Evolutionary conservation across 176 grass and related monocot genomes (phyloP).

Genomic region (Thinopyrum elongatum): DNA sequence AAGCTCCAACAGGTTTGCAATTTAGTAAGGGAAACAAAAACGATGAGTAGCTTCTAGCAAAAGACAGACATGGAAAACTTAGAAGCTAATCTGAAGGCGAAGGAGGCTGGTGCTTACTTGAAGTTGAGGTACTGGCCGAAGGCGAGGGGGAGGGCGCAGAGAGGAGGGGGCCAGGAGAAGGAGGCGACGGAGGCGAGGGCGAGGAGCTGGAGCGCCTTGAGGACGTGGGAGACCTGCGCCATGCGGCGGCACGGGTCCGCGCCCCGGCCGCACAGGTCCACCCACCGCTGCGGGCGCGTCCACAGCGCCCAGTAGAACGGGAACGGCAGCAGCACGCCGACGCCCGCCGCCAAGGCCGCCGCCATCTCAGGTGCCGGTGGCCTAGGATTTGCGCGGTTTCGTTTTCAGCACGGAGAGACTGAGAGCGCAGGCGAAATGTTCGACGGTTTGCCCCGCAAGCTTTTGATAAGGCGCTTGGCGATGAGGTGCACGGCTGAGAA

Average conservation of each 20-base stretch:
- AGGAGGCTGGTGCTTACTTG: constrained; percentile 53
- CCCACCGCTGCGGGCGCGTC: constrained; percentile 75
- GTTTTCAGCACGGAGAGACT: neutral
- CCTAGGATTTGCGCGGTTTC: neutral
- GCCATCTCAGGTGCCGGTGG: neutral
- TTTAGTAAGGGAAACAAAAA: neutral
- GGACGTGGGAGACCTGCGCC: constrained; percentile 79
- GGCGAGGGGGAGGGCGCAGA: constrained; percentile 50
- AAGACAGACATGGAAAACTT: neutral
- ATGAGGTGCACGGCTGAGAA: neutral
- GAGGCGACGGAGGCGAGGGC: constrained; percentile 71
- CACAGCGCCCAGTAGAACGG: constrained; percentile 86
- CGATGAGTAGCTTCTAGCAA: neutral
- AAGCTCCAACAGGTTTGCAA: neutral
- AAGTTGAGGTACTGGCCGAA: constrained; percentile 87
- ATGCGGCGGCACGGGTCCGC: constrained; percentile 76
- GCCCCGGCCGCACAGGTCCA: constrained; percentile 67
- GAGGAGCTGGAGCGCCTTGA: constrained; percentile 80
- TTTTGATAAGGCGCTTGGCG: neutral
- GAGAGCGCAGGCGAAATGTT: constrained; percentile 12
- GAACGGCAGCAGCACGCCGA: constrained; percentile 68
- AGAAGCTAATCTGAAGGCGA: neutral
- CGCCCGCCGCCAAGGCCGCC: constrained; percentile 15
- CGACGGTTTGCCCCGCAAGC: neutral
- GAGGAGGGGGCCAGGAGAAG: constrained; percentile 62